These are phyloP conservation scores for Candida tibetensis DNA, from an alignment of 805 yeast species.

Conservation along the genomic window DNA sequence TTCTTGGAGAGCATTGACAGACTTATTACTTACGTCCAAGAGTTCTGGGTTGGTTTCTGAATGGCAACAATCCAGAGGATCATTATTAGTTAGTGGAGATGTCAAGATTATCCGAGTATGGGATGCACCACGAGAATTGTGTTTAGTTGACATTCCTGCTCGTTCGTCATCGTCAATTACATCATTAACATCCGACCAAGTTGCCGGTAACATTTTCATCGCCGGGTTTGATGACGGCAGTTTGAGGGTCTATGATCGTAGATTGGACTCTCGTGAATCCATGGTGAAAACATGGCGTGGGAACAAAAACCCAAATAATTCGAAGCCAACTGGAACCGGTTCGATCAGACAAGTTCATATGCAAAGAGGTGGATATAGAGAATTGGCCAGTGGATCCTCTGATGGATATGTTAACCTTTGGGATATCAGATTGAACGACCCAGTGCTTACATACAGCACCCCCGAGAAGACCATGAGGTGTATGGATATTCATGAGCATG, in stretches of 20 bases:
- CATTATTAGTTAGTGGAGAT: slow-evolving; percentile 90
- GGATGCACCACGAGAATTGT: slow-evolving; percentile 94
- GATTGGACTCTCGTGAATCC: slow-evolving; percentile 79
- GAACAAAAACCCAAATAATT: slow-evolving; percentile 10
- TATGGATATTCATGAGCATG: slow-evolving; percentile 90
- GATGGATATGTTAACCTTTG: slow-evolving; percentile 84
- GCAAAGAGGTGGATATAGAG: slow-evolving; percentile 96
- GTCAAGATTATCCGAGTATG: slow-evolving; percentile 86
- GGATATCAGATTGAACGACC: slow-evolving; percentile 79
- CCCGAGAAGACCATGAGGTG: slow-evolving; percentile 54
- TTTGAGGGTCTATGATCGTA: slow-evolving; percentile 84
- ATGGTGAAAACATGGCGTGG: slow-evolving; percentile 79
- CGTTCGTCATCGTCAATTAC: slow-evolving; percentile 87
- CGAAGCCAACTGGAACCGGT: slow-evolving; percentile 39
- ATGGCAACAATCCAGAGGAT: slow-evolving; percentile 96
- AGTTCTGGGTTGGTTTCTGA: slow-evolving; percentile 84
- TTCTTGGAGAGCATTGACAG: slow-evolving; percentile 92
- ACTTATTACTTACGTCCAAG: slow-evolving; percentile 73
- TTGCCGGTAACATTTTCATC: slow-evolving; percentile 84
- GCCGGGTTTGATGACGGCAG: slow-evolving; percentile 94
- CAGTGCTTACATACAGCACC: slow-evolving; percentile 63
- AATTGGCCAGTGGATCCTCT: slow-evolving; percentile 75
- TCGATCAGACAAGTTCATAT: slow-evolving; percentile 79
- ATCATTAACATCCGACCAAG: slow-evolving; percentile 89
- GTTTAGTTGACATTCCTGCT: slow-evolving; percentile 85